Evolutionary conservation across 2,329 filamentous ascomycete genomes (phyloP).

Genomic region (Teratosphaeriaceae sp.): DNA sequence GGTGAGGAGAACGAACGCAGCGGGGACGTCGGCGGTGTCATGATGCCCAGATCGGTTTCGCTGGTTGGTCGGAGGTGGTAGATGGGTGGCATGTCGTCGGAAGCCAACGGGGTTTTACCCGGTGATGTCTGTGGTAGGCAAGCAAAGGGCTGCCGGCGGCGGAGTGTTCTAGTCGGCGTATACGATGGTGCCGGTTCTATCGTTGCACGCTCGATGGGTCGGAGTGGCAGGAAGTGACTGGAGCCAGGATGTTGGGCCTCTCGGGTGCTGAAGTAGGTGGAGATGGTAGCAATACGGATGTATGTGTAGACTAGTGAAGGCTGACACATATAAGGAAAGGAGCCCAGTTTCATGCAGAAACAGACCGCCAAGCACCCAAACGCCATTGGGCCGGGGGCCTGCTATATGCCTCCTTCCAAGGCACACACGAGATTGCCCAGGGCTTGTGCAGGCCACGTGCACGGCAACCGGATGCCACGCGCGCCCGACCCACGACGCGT

Average conservation of each 20-base stretch:
- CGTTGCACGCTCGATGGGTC: constrained; percentile 3
- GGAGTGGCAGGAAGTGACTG: background rate
- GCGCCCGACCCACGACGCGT: background rate
- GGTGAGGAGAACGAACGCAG: constrained; percentile 1
- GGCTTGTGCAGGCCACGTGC: background rate
- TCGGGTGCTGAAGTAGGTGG: background rate
- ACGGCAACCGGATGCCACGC: background rate
- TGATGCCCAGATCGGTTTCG: constrained; percentile 1
- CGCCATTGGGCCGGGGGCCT: too few relatives aligned
- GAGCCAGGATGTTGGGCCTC: too few relatives aligned
- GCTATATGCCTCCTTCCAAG: constrained; percentile 6
- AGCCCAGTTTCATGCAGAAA: background rate
- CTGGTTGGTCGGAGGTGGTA: constrained; percentile 4
- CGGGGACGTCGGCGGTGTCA: constrained; percentile 3
- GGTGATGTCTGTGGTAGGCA: constrained; percentile 1
- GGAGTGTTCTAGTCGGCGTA: background rate
- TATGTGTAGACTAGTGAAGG: background rate
- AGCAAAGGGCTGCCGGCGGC: constrained; percentile 2
- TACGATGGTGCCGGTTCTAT: constrained; percentile 3
- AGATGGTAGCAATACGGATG: background rate
- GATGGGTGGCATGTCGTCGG: background rate
- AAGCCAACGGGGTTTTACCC: background rate
- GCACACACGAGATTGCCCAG: background rate
- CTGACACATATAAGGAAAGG: background rate
- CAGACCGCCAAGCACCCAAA: too few relatives aligned